phyloP scores from a whole-genome alignment of 306 rosid genomes.

The Betula pendula region DNA sequence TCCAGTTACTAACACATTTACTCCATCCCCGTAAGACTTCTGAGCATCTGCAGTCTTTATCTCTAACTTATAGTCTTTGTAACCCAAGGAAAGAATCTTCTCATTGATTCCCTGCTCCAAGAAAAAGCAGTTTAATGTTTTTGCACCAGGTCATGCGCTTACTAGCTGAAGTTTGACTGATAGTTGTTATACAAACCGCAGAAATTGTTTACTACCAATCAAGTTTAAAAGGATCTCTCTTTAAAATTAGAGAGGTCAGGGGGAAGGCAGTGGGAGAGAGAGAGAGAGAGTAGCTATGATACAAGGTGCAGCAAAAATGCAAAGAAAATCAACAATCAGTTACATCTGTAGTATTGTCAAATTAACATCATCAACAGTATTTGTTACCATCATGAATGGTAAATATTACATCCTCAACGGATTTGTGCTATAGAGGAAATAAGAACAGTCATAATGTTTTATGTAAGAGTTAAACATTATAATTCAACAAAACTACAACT shows the following conservation, averaged over 20 bases:
- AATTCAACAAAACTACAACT: neutral
- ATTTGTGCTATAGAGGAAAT: neutral
- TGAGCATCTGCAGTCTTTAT: constrained; percentile 82
- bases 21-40: constrained; percentile 58
- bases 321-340: neutral
- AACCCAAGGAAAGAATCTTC: constrained; percentile 66
- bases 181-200: neutral
- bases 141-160: constrained; percentile 13
- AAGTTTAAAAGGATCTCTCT: no score
- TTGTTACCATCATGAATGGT: neutral
- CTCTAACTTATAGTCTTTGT: constrained; percentile 60
- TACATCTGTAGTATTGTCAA: neutral
- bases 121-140: constrained; percentile 9
- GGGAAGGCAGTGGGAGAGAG: neutral
- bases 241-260: neutral
- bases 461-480: neutral
- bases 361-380: neutral
- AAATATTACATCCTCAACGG: neutral
- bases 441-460: neutral
- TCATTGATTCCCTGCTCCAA: constrained; percentile 66
- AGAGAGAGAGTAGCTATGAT: constrained; percentile 7
- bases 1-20: constrained; percentile 78
- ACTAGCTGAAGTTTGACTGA: neutral
- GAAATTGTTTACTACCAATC: neutral
- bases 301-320: neutral